These are phyloP conservation scores for Cutaneotrichosporon cavernicola DNA, from an alignment of 1,284 basidiomycete species.

Conservation along the genomic window DNA sequence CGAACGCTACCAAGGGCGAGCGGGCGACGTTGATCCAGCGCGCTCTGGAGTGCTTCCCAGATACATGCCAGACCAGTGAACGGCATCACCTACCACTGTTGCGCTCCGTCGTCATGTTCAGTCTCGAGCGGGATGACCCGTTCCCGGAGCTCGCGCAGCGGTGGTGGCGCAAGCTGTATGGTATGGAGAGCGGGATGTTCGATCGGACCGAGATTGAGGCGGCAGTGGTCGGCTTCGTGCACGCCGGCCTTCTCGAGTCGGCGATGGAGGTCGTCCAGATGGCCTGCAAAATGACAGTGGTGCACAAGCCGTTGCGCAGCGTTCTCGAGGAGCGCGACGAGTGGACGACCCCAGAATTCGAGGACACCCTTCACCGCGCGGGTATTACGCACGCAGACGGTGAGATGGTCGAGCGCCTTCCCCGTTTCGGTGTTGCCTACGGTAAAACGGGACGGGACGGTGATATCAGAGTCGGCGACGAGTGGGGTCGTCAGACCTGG, in stretches of 20 bases:
- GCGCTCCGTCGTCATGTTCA: not conserved
- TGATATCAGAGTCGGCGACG: not conserved
- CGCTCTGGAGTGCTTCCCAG: conserved; percentile 8
- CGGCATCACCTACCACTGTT: not conserved
- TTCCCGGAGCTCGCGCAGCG: not conserved
- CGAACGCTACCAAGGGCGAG: not conserved
- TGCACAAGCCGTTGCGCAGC: not conserved
- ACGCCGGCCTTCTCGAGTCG: not conserved
- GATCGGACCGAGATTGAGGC: not conserved
- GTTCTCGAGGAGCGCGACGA: not conserved
- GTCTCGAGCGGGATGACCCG: not conserved
- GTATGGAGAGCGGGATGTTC: not conserved
- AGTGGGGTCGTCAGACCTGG: not conserved
- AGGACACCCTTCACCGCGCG: not conserved
- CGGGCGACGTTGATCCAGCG: conserved; percentile 6
- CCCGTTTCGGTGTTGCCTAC: not conserved
- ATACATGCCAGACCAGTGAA: not conserved
- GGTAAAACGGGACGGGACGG: not conserved
- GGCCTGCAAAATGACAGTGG: not conserved
- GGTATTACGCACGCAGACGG: not conserved
- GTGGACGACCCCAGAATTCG: not conserved
- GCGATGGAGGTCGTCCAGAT: not conserved
- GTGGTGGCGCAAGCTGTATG: not conserved
- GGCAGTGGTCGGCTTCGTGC: not conserved
- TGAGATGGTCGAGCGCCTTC: not conserved